phyloP scores from a whole-genome alignment of 768 basidiomycete genomes.

The Kwoniella dejecticola region DNA sequence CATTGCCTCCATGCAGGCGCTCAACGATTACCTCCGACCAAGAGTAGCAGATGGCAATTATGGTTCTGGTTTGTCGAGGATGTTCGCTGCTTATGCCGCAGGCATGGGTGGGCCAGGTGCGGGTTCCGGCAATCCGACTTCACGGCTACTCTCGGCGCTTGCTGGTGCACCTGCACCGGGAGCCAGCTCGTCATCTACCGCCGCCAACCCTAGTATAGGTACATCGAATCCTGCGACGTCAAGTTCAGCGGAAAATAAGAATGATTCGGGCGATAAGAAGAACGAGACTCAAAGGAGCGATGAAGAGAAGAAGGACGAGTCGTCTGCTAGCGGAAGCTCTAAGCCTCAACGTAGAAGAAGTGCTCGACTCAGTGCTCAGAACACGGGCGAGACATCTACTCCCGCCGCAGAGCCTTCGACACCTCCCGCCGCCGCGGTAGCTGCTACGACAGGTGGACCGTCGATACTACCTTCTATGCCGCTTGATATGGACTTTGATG shows the following conservation, averaged over 20 bases:
- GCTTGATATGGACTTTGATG: conserved; percentile 66
- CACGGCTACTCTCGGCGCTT: conserved; percentile 44
- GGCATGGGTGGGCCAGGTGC: conserved; percentile 63
- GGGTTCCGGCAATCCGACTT: conserved; percentile 52
- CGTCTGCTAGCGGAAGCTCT: conserved; percentile 3
- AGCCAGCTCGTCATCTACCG: conserved; percentile 44
- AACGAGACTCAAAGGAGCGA: background rate
- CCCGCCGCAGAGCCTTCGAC: conserved; percentile 18
- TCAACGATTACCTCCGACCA: conserved; percentile 93
- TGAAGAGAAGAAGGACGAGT: background rate
- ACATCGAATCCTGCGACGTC: too few species aligned
- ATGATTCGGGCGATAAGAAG: conserved; percentile 1
- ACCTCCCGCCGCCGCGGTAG: conserved; percentile 8
- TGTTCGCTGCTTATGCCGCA: conserved; percentile 83
- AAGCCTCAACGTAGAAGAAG: conserved; percentile 67
- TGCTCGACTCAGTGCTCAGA: conserved; percentile 70
- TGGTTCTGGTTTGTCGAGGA: conserved; percentile 68
- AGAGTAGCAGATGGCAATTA: conserved; percentile 42
- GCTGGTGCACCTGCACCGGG: conserved; percentile 7
- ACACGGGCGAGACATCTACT: conserved; percentile 26
- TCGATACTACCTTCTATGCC: conserved; percentile 42
- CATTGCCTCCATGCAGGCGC: conserved; percentile 94
- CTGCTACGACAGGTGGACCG: conserved; percentile 30
- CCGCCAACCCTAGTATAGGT: conserved; percentile 33
- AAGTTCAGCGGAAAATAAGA: background rate